Evolutionary conservation across 306 rosid species (phyloP), one percentile per base, ranked within the genome.

Genomic region (Vigna mungo): DNA sequence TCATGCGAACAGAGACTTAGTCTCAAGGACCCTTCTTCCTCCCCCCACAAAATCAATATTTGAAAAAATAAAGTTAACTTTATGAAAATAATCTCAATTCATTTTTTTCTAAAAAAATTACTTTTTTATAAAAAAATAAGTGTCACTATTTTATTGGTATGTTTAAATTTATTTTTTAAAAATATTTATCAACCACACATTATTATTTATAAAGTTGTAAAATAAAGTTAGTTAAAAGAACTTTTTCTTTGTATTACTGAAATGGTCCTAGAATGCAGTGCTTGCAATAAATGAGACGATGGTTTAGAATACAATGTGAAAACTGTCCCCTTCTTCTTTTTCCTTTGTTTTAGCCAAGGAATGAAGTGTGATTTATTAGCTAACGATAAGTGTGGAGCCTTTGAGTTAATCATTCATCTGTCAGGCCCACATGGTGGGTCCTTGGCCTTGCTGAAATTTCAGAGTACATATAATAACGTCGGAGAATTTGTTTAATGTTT

Each of bases 381-480:
- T 60, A 32, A 60, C 30, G 15, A 32, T 32, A 34, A 6, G 20
- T 21, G 6, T 30, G 67, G 67, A 32, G 67, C 12, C 65, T 32
- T 60, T 32, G 67, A 15, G 32, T 39, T 14, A 15, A 60, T 15
- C 44, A 61, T 34, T 60, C 37, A 13, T 2, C 37, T 8, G 68
- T 15, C 15, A 62, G 68, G 68, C 14, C 68, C 47, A 34, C 25
- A 62, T n/a, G 25, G 47, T 16, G 47, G 68, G 68, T 62, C 46
- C 13, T 34, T 62, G 7, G 67, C 44, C 20, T 61, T 32, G 46
- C 23, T 7, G 3, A 30, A 16, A 61, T 32, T 61, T 1, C 67
- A 61, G 13, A 61, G 21, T 34, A 15, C 23, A 61, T 32, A 4
- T 32, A 4, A 32, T 16, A 61, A 61, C 46, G 0, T 32, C 15